These are phyloP conservation scores for Bacidia gigantensis DNA, from an alignment of 495 filamentous ascomycete genomes.

Conservation along the genomic window DNA sequence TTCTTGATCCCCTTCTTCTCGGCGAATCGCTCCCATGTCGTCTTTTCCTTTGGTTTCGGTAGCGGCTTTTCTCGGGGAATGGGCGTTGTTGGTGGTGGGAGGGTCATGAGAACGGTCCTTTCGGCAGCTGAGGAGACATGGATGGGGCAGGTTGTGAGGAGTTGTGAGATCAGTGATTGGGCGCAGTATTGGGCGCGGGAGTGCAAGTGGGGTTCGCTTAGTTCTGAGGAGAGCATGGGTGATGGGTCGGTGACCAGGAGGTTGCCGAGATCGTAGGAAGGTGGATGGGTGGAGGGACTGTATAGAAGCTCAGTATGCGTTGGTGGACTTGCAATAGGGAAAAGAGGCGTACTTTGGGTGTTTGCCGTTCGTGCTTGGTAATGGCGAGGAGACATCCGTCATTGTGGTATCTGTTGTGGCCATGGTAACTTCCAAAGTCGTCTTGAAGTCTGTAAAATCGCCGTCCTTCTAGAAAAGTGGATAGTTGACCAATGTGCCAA, in stretches of 20 bases:
- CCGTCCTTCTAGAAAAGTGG: too few species aligned
- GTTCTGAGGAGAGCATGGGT: constrained; percentile 43
- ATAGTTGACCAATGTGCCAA: too few species aligned
- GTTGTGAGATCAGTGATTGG: constrained; percentile 77
- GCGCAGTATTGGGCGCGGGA: constrained; percentile 68
- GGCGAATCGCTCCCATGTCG: constrained; percentile 91
- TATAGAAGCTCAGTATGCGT: constrained; percentile 25
- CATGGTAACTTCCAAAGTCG: too few species aligned
- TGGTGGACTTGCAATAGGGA: background rate
- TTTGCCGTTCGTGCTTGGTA: background rate
- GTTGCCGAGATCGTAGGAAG: constrained; percentile 88
- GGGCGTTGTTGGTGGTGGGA: constrained; percentile 52
- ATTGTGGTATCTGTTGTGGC: background rate
- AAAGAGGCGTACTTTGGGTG: constrained; percentile 7
- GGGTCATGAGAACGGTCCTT: constrained; percentile 47
- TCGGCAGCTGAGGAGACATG: constrained; percentile 44
- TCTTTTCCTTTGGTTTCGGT: constrained; percentile 62
- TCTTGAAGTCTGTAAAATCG: too few species aligned
- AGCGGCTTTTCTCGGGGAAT: constrained; percentile 86
- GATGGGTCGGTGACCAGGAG: constrained; percentile 72
- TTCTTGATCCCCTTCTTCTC: constrained; percentile 84
- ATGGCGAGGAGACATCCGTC: background rate
- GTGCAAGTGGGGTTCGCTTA: constrained; percentile 40
- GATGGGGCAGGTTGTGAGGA: constrained; percentile 75
- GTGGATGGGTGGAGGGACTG: constrained; percentile 64